Evolutionary conservation across 371 early-diverging fungal species (phyloP), one percentile per base, ranked within the genome.

Genomic region (Dichotomocladium elegans): DNA sequence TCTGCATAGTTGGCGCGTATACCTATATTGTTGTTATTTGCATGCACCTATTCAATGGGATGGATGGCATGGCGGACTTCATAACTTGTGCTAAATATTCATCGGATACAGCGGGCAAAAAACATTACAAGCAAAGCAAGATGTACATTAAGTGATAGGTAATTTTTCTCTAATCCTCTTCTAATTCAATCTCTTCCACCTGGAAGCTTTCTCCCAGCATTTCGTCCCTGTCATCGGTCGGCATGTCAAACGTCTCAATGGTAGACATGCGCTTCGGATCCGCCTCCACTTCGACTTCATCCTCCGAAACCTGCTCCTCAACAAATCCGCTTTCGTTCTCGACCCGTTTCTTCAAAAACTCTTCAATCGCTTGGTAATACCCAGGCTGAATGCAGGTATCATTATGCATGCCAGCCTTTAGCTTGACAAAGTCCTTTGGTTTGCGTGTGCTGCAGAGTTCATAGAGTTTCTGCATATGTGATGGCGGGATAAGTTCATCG

Each of bases 401-500:
- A 63, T 97, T 96, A 66, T 96, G 98, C 47, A 79, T 89, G 8
- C 96, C 96, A 22, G 82, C 54, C 10, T 71, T 64, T 65, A 97
- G 92, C 58, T 70, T 74, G 19, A 70, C 68, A 70, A 70, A 82
- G 5, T 68, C 63, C 40, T 81, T 75, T 6, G 53, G 57, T 9
- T 69, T 84, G 15, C 77, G 70, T 4, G 85, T 82, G 22, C 70
- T 67, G 37, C 82, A 72, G 21, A 82, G 57, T 46, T 86, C 84
- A 50, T 75, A 79, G 10, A 98, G 79, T 46, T 70, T 61, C 4
- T 63, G 47, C 98, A 96, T 96, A 61, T 96, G 96, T 6, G 69
- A 53, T 22, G 88, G 89, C 17, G 97, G 98, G 10, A 96, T 81
- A 15, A 98, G 67, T 57, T 94, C 93, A 70, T 98, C 98, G 51